Evolutionary conservation across 2,329 filamentous ascomycete species (phyloP).

Genomic region (Aspergillus fijiensis): DNA sequence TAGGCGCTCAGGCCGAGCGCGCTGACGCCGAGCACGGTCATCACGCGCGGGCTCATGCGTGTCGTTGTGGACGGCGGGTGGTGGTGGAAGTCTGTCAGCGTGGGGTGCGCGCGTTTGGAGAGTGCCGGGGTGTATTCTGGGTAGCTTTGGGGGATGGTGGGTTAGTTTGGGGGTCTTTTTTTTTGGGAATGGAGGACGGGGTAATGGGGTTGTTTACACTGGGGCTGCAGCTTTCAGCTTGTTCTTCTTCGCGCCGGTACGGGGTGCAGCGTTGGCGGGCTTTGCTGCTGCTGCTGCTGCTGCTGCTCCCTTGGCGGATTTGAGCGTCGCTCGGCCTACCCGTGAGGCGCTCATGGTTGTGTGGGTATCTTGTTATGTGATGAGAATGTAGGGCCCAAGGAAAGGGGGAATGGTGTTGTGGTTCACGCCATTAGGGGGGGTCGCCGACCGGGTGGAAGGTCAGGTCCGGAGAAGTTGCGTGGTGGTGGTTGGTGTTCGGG

Average conservation of each 20-base stretch:
- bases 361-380: neutral
- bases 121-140: constrained; percentile 10
- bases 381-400: no score
- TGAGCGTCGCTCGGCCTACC: constrained; percentile 22
- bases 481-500: no score
- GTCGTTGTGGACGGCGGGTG: constrained; percentile 12
- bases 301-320: constrained; percentile 24
- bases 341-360: constrained; percentile 29
- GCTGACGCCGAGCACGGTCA: constrained; percentile 41
- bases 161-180: no score
- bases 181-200: no score
- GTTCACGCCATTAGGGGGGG: no score
- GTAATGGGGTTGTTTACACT: no score
- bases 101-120: constrained; percentile 26
- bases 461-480: no score
- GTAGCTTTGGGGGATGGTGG: no score
- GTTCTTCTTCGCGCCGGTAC: constrained; percentile 5
- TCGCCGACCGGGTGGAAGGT: no score
- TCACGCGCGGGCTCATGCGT: constrained; percentile 31
- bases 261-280: neutral
- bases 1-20: constrained; percentile 46
- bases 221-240: no score
- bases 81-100: constrained; percentile 25
- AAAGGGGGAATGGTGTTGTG: no score
- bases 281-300: constrained; percentile 11